Percentiles rank a stretch among this genome's conserved stretches.
Evolutionary conservation across 2,329 filamentous ascomycete species (phyloP).

Genomic region (Beauveria scarabaeidicola): DNA sequence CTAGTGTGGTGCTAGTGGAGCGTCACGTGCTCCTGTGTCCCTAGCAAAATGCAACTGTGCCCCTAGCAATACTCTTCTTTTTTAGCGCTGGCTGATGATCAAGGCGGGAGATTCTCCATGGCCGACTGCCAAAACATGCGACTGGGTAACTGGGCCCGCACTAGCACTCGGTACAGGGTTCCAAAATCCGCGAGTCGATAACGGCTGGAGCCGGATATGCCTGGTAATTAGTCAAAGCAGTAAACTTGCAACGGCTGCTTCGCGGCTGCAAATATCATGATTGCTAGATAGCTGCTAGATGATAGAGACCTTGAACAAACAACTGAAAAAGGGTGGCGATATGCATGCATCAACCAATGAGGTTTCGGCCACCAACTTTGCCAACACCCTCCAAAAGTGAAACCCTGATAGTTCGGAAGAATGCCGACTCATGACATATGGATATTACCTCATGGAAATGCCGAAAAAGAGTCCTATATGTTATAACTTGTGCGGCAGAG

Average conservation of each 20-base stretch:
- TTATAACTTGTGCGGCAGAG: neutral
- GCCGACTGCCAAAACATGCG: neutral
- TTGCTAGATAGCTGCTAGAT: neutral
- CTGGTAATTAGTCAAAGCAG: neutral
- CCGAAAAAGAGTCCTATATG: neutral
- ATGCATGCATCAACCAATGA: neutral
- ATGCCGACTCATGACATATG: neutral
- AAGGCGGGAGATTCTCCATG: neutral
- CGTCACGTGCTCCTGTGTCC: too few relatives aligned
- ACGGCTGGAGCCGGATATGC: neutral
- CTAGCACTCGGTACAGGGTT: neutral
- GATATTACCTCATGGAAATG: neutral
- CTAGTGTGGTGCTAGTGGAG: too few relatives aligned
- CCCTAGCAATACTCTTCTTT: too few relatives aligned
- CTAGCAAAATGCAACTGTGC: too few relatives aligned
- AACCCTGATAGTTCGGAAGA: neutral
- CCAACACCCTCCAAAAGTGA: neutral
- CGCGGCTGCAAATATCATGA: neutral
- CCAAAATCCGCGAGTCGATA: neutral
- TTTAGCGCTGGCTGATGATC: neutral
- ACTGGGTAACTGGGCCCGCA: neutral
- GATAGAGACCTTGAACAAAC: neutral
- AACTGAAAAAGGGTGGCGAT: neutral
- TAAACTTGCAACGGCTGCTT: neutral
- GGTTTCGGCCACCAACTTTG: neutral